Percentiles rank a stretch among this genome's conserved stretches.
These are phyloP conservation scores for Alnus rubra DNA, from an alignment of 306 rosid species.

Conservation along the genomic window DNA sequence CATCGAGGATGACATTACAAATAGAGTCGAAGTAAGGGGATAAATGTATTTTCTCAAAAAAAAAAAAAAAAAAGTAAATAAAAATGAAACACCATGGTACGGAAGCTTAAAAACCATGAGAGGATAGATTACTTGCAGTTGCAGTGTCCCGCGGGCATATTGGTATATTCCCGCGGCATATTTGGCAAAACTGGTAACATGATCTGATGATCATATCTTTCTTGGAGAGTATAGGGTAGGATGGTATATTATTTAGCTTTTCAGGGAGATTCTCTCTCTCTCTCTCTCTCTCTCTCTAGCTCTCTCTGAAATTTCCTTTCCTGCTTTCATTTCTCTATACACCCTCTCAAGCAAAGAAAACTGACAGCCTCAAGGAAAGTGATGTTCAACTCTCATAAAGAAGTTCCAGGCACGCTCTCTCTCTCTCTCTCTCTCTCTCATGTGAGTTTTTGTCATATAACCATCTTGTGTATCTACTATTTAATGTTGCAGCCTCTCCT, in stretches of 20 bases:
- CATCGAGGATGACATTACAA: too few species aligned
- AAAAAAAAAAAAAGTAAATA: too few species aligned
- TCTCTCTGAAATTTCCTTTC: neutral
- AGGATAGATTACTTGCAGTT: neutral
- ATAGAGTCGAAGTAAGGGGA: too few species aligned
- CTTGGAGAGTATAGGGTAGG: too few species aligned
- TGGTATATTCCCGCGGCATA: conserved; percentile 50
- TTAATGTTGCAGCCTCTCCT: neutral
- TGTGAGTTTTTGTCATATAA: neutral
- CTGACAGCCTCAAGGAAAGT: neutral
- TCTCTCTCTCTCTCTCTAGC: neutral
- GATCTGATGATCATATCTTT: too few species aligned
- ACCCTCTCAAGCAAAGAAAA: neutral
- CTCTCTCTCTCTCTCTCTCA: conserved; percentile 7
- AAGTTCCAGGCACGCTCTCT: conserved; percentile 36
- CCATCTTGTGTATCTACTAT: neutral
- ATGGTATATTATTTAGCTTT: conserved; percentile 15
- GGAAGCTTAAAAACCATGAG: neutral
- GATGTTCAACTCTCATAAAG: neutral
- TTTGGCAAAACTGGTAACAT: conserved; percentile 4
- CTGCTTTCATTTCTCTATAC: neutral
- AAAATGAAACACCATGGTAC: too few species aligned
- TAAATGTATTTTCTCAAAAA: too few species aligned
- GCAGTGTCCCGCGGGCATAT: conserved; percentile 15
- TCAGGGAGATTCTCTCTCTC: conserved; percentile 6